Conservation (phyloP, 495 filamentous ascomycete genomes). For the Aspergillus ellipticus region DNA sequence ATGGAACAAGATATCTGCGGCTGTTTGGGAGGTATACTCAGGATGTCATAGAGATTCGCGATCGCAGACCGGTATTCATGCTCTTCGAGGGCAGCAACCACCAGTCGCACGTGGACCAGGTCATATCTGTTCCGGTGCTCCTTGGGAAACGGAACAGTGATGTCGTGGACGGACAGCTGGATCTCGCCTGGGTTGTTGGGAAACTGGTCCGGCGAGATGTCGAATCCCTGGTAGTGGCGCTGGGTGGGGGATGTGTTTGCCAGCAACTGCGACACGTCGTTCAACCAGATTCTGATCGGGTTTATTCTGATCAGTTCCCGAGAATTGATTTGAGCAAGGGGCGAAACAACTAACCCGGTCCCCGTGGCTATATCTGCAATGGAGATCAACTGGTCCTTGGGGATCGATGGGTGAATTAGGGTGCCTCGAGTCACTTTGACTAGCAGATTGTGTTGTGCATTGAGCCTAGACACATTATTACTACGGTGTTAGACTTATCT, state of each 20-base stretch:
- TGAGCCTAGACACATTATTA: background rate
- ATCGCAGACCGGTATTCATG: slow-evolving; percentile 10
- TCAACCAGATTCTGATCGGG: slow-evolving; percentile 3
- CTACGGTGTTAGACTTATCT: too few relatives aligned
- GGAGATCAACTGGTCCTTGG: background rate
- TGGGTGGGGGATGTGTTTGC: background rate
- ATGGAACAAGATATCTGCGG: background rate
- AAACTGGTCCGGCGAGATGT: slow-evolving; percentile 19
- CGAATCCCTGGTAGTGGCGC: slow-evolving; percentile 14
- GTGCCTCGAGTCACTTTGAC: background rate
- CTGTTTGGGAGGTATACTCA: slow-evolving; percentile 6
- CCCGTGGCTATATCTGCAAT: slow-evolving; percentile 6
- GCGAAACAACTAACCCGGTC: background rate
- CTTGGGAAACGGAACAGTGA: slow-evolving; percentile 13
- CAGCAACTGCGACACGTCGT: background rate
- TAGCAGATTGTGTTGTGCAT: slow-evolving; percentile 2
- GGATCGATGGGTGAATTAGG: background rate
- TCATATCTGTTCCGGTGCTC: slow-evolving; percentile 17
- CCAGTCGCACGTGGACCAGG: slow-evolving; percentile 19
- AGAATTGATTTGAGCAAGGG: background rate
- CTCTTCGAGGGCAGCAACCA: slow-evolving; percentile 12
- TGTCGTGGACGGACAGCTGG: slow-evolving; percentile 15
- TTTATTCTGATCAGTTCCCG: background rate
- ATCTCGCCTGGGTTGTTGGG: slow-evolving; percentile 1
- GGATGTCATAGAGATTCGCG: slow-evolving; percentile 13